Evolutionary conservation across 78 protist species (phyloP).

Genomic region (Dictyostelium purpureum): DNA sequence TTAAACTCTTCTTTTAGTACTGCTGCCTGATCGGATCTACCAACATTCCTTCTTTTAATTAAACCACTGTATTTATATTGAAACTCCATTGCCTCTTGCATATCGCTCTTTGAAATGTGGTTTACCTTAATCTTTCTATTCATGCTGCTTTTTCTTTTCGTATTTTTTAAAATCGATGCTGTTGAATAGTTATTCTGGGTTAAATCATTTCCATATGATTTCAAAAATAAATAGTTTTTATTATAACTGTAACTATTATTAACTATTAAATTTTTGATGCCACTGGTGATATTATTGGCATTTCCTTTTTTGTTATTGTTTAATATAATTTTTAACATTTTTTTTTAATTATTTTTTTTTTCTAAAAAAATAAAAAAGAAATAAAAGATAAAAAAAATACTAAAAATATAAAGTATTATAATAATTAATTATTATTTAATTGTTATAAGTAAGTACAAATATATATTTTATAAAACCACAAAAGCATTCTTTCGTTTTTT

Average conservation of each 20-base stretch:
- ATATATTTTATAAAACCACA: no score
- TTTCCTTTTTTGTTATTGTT: neutral
- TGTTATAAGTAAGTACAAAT: no score
- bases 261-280: neutral
- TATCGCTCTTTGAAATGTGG: neutral
- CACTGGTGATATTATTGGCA: neutral
- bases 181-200: no score
- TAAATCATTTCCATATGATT: neutral
- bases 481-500: no score
- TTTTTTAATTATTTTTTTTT: no score
- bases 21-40: neutral
- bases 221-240: neutral
- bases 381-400: no score
- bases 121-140: slow-evolving; percentile 9
- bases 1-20: neutral
- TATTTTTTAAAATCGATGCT: neutral
- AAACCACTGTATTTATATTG: neutral
- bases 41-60: neutral
- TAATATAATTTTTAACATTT: neutral
- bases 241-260: neutral
- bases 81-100: neutral
- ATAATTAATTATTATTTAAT: no score
- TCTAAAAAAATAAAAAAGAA: no score
- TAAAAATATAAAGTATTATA: no score
- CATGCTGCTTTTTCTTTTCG: neutral